Evolutionary conservation across 768 basidiomycete species (phyloP).

Genomic region (Leccinum truebloodii): DNA sequence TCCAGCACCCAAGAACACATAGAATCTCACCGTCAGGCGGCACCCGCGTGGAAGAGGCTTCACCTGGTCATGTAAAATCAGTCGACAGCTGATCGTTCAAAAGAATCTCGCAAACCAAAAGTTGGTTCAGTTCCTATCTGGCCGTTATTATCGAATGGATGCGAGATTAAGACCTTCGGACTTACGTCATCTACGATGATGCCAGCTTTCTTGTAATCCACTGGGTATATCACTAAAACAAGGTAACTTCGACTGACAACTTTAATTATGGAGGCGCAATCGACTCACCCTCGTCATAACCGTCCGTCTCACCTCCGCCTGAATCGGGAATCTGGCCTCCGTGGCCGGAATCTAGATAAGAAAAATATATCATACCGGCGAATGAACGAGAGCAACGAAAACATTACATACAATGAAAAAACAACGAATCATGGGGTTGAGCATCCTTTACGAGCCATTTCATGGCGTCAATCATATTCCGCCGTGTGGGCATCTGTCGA

Average conservation of each 20-base stretch:
- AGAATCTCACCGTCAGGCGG: slow-evolving; percentile 51
- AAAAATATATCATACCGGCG: not conserved
- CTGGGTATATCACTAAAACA: slow-evolving; percentile 77
- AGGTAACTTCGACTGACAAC: not conserved
- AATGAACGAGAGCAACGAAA: not conserved
- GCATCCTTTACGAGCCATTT: slow-evolving; percentile 72
- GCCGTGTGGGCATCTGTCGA: slow-evolving; percentile 49
- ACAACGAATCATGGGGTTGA: slow-evolving; percentile 67
- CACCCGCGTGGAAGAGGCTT: slow-evolving; percentile 64
- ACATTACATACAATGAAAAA: slow-evolving; percentile 61
- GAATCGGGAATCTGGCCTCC: slow-evolving; percentile 87
- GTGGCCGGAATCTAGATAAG: slow-evolving; percentile 77
- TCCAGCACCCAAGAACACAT: not conserved
- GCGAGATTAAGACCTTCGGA: slow-evolving; percentile 2
- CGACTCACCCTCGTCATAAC: slow-evolving; percentile 70
- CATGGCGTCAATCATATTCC: slow-evolving; percentile 60
- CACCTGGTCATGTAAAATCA: slow-evolving; percentile 33
- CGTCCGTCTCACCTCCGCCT: slow-evolving; percentile 79
- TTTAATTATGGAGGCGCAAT: not conserved
- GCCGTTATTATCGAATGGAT: not conserved
- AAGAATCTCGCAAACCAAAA: slow-evolving; percentile 35
- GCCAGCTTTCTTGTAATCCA: slow-evolving; percentile 77
- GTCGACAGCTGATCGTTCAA: not conserved
- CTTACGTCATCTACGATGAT: slow-evolving; percentile 79
- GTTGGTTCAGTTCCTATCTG: slow-evolving; percentile 40